A percentile compares a stretch with the other conserved stretches of the same genome.
These are phyloP conservation scores for Paramecium octaurelia DNA, from an alignment of 73 alveolate species.

Conservation along the genomic window DNA sequence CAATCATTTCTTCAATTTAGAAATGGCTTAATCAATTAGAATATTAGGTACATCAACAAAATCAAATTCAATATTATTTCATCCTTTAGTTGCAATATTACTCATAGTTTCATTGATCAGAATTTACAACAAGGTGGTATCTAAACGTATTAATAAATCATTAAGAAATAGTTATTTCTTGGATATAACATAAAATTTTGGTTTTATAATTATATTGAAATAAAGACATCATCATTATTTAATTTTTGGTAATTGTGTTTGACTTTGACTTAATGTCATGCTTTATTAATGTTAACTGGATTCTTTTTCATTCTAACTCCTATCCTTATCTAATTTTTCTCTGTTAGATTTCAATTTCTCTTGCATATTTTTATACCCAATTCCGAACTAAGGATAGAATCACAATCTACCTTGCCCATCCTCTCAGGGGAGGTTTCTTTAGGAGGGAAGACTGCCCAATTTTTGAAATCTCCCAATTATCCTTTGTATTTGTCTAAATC, in stretches of 20 bases:
- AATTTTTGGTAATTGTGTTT: slow-evolving; percentile 17
- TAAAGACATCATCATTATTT: neutral
- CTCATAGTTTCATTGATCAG: neutral
- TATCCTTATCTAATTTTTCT: slow-evolving; percentile 30
- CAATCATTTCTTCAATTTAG: too few relatives aligned
- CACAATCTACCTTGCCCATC: slow-evolving; percentile 54
- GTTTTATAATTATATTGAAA: neutral
- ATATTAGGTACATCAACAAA: too few relatives aligned
- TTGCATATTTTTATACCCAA: slow-evolving; percentile 20
- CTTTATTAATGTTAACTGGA: neutral
- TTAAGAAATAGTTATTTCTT: neutral
- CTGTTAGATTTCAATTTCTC: slow-evolving; percentile 3
- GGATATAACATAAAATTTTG: neutral
- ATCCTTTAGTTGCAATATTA: neutral
- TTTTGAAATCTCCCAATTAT: slow-evolving; percentile 44
- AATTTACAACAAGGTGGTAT: neutral
- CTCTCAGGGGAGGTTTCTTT: slow-evolving; percentile 65
- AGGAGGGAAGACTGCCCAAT: slow-evolving; percentile 64
- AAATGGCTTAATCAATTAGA: too few relatives aligned
- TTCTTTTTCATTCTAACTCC: neutral
- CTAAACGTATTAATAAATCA: neutral
- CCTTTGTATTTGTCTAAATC: slow-evolving; percentile 54
- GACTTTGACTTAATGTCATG: neutral
- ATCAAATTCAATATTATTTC: neutral
- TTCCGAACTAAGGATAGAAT: neutral